phyloP scores from a whole-genome alignment of 2,329 filamentous ascomycete genomes.

The Arthrobotrys conoides region DNA sequence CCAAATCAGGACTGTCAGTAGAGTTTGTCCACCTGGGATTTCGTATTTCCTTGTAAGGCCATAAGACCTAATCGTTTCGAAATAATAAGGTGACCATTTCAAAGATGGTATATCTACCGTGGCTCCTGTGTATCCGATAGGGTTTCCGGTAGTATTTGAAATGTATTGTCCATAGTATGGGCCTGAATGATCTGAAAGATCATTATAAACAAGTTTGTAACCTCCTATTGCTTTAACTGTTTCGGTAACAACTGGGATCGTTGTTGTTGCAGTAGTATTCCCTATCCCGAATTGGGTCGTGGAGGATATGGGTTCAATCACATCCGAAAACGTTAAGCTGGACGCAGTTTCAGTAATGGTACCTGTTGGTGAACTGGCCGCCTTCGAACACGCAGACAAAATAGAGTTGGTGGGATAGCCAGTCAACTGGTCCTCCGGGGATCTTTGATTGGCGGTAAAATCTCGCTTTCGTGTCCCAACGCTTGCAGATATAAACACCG shows the following conservation, averaged over 20 bases:
- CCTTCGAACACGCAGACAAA: constrained; percentile 12
- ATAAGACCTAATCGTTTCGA: too few species aligned
- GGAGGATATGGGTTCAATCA: not conserved
- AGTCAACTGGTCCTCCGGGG: not conserved
- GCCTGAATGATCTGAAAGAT: constrained; percentile 1
- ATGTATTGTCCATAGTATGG: constrained; percentile 2
- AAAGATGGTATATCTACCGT: not conserved
- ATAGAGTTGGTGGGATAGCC: constrained; percentile 9
- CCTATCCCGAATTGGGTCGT: not conserved
- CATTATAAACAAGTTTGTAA: not conserved
- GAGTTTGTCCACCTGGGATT: too few species aligned
- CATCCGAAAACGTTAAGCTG: not conserved
- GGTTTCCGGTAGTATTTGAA: too few species aligned
- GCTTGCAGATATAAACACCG: not conserved
- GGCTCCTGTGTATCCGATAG: too few species aligned
- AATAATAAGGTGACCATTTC: not conserved
- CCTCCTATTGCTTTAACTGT: not conserved
- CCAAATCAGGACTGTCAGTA: too few species aligned
- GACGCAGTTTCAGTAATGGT: not conserved
- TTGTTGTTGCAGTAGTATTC: not conserved
- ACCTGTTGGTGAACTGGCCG: not conserved
- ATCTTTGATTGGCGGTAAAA: not conserved
- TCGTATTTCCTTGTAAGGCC: too few species aligned
- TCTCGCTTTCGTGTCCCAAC: not conserved
- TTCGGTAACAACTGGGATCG: constrained; percentile 2